These are phyloP conservation scores for Dionaea muscipula DNA, from an alignment of 179 eudicot genomes.

Conservation along the genomic window DNA sequence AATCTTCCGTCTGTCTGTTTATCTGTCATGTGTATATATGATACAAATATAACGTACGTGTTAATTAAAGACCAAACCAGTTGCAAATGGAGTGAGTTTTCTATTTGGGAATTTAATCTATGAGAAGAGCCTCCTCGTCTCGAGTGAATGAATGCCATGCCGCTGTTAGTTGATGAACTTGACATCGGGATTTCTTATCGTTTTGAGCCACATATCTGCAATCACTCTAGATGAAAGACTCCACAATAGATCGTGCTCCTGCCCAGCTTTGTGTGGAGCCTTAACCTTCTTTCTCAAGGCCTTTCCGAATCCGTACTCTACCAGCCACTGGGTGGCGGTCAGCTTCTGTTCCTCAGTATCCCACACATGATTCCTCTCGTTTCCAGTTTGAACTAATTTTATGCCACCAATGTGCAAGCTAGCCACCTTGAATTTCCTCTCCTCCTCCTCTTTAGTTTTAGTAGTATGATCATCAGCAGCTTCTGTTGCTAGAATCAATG, in stretches of 20 bases:
- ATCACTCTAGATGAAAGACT: constrained; percentile 80
- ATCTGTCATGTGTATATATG: no score
- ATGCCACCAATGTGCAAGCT: constrained; percentile 75
- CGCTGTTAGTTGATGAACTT: constrained; percentile 42
- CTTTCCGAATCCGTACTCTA: constrained; percentile 56
- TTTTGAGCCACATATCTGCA: constrained; percentile 98
- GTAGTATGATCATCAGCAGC: constrained; percentile 15
- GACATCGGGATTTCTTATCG: constrained; percentile 76
- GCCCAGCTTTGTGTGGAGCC: constrained; percentile 13
- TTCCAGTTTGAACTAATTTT: constrained; percentile 39
- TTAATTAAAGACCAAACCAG: no score
- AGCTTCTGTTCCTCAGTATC: constrained; percentile 77
- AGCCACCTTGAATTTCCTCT: constrained; percentile 37
- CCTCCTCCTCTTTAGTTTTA: constrained; percentile 18
- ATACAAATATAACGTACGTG: no score
- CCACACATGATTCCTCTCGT: constrained; percentile 52
- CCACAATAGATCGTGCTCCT: constrained; percentile 63
- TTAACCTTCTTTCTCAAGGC: constrained; percentile 42
- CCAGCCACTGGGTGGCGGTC: constrained; percentile 88
- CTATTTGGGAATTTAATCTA: neutral
- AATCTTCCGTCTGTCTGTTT: no score
- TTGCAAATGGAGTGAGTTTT: neutral
- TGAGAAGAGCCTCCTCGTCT: no score
- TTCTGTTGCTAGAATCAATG: constrained; percentile 36
- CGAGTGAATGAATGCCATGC: no score